phyloP scores from a whole-genome alignment of 441 rosid species.

The Manihot esculenta region DNA sequence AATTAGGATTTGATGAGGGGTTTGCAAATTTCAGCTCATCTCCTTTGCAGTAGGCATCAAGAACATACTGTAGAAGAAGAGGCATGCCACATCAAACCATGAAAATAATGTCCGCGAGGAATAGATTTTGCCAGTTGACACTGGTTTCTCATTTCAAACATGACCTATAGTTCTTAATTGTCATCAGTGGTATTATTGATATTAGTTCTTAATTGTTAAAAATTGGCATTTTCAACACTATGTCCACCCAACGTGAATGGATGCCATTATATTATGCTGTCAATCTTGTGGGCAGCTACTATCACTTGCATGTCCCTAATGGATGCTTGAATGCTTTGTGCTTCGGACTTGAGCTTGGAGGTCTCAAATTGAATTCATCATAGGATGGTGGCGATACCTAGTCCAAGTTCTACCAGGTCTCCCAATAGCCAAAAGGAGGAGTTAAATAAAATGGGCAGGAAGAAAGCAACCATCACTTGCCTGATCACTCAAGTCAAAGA shows the following conservation, averaged over 20 bases:
- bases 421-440: background rate
- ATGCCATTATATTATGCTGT: too few relatives aligned
- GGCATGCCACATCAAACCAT: background rate
- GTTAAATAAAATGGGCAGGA: too few relatives aligned
- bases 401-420: background rate
- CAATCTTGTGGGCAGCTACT: conserved; percentile 8
- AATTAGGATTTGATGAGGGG: conserved; percentile 82
- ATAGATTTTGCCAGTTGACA: background rate
- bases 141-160: background rate
- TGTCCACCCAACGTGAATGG: too few relatives aligned
- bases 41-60: conserved; percentile 83
- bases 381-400: background rate
- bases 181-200: too few relatives aligned
- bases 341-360: background rate
- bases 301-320: conserved; percentile 44
- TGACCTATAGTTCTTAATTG: too few relatives aligned
- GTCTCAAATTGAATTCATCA: background rate
- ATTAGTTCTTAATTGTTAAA: background rate
- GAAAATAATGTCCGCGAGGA: background rate
- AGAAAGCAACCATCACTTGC: conserved; percentile 35
- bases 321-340: background rate
- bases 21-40: conserved; percentile 89
- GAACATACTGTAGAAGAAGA: conserved; percentile 52
- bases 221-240: background rate
- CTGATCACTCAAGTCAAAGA: conserved; percentile 89